A percentile compares a stretch with the other conserved stretches of the same genome.
Conservation (phyloP, 306 rosid species). For the Sechiopsis laciniata region DNA sequence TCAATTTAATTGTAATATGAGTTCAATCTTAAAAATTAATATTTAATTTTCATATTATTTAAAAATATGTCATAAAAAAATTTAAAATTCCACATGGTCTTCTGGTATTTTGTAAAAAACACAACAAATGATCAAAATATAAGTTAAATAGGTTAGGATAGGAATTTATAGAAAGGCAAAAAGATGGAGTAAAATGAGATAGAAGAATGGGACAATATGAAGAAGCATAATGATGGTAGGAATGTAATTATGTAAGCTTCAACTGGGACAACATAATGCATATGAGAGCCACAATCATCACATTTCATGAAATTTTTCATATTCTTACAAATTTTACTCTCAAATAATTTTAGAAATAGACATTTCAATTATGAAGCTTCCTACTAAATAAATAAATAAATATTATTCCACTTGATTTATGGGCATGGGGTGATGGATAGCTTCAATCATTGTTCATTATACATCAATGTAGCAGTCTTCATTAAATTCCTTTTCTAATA, state of each 20-base stretch:
- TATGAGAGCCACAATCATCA: constrained; percentile 21
- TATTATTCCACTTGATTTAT: constrained; percentile 19
- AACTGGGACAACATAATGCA: constrained; percentile 16
- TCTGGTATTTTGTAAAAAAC: no score
- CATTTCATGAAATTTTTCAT: constrained; percentile 8
- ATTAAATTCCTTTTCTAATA: neutral
- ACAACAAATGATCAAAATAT: neutral
- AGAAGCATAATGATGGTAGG: constrained; percentile 17
- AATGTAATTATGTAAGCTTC: constrained; percentile 18
- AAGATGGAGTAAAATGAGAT: neutral
- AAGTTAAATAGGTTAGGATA: neutral
- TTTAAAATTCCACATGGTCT: neutral
- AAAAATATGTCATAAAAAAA: no score
- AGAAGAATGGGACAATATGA: neutral
- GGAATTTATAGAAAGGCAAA: neutral
- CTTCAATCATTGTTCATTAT: constrained; percentile 16
- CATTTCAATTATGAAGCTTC: constrained; percentile 15
- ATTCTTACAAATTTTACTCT: constrained; percentile 15
- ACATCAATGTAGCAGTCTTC: constrained; percentile 12
- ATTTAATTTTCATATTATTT: no score
- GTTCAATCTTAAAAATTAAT: no score
- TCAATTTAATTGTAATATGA: no score
- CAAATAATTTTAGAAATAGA: constrained; percentile 4
- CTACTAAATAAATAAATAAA: neutral
- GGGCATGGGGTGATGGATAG: constrained; percentile 20